Percentiles rank a stretch among this genome's conserved stretches.
Conservation (phyloP, 805 yeast species). For the Cyberlindnera saturnus region DNA sequence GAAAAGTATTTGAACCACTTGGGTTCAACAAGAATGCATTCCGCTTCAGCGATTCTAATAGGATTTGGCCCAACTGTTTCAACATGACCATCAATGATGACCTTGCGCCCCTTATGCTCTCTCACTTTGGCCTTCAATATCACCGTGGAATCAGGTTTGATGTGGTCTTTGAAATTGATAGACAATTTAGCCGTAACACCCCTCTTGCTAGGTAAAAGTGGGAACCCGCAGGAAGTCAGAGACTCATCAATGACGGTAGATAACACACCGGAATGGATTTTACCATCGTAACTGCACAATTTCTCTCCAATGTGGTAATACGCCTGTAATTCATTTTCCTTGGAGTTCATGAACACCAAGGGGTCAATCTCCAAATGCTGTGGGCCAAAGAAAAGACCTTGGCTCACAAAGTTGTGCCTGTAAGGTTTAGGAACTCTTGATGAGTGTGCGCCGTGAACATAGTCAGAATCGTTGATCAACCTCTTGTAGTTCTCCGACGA, state of each 20-base stretch:
- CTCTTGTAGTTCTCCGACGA: conserved; percentile 22
- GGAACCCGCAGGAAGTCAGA: conserved; percentile 80
- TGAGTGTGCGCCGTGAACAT: conserved; percentile 28
- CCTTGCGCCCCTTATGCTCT: conserved; percentile 73
- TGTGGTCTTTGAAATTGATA: conserved; percentile 49
- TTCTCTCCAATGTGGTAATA: conserved; percentile 68
- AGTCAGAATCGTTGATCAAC: conserved; percentile 21
- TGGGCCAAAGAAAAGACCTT: conserved; percentile 66
- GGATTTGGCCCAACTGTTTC: conserved; percentile 42
- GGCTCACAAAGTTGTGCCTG: conserved; percentile 56
- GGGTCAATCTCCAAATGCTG: conserved; percentile 73
- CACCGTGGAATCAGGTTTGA: conserved; percentile 53
- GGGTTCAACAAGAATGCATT: conserved; percentile 77
- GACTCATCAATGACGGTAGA: conserved; percentile 81
- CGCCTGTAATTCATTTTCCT: conserved; percentile 48
- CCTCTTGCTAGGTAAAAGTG: conserved; percentile 65
- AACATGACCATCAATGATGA: conserved; percentile 63
- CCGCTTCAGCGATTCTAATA: conserved; percentile 49
- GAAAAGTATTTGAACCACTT: conserved; percentile 73
- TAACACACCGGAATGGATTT: conserved; percentile 75
- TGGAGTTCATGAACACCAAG: conserved; percentile 47
- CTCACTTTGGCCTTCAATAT: conserved; percentile 61
- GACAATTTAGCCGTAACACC: conserved; percentile 86
- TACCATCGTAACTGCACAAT: conserved; percentile 62
- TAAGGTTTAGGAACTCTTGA: conserved; percentile 53